Evolutionary conservation across 1,284 basidiomycete genomes (phyloP).

Genomic region (Trichosporon coremiiforme): DNA sequence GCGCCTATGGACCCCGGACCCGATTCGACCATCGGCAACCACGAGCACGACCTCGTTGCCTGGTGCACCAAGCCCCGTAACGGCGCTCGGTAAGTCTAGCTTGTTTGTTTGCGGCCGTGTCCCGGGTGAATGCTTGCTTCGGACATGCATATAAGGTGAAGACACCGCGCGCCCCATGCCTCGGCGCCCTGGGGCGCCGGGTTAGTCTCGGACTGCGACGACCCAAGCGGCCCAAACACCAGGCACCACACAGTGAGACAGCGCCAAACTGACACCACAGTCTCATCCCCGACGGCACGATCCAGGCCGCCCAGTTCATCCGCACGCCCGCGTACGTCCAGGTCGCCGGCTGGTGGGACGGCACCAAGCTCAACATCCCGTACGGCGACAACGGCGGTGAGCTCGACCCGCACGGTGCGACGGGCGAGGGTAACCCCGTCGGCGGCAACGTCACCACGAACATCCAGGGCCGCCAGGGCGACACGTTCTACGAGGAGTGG

Average conservation of each 20-base stretch:
- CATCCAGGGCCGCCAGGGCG: slow-evolving; percentile 22
- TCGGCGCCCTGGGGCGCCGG: not conserved
- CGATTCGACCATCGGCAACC: slow-evolving; percentile 46
- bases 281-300: slow-evolving; percentile 53
- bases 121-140: not conserved
- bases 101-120: not conserved
- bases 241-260: not conserved
- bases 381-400: slow-evolving; percentile 58
- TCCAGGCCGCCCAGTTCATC: slow-evolving; percentile 53
- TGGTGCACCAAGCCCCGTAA: slow-evolving; percentile 52
- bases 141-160: not conserved
- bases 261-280: slow-evolving; percentile 26
- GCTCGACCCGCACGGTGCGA: slow-evolving; percentile 60
- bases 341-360: slow-evolving; percentile 58
- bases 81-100: slow-evolving; percentile 37
- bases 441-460: slow-evolving; percentile 61
- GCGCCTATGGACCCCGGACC: slow-evolving; percentile 43
- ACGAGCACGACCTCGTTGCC: slow-evolving; percentile 49
- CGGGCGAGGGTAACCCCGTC: slow-evolving; percentile 59
- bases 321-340: slow-evolving; percentile 57
- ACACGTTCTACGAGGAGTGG: slow-evolving; percentile 59
- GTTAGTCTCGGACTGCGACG: not conserved
- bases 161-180: not conserved
- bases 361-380: slow-evolving; percentile 54
- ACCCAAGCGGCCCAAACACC: not conserved